Percentiles rank a stretch among this genome's conserved stretches.
These are phyloP conservation scores for Candida ipomoeae DNA, from an alignment of 805 yeast species.

Conservation along the genomic window DNA sequence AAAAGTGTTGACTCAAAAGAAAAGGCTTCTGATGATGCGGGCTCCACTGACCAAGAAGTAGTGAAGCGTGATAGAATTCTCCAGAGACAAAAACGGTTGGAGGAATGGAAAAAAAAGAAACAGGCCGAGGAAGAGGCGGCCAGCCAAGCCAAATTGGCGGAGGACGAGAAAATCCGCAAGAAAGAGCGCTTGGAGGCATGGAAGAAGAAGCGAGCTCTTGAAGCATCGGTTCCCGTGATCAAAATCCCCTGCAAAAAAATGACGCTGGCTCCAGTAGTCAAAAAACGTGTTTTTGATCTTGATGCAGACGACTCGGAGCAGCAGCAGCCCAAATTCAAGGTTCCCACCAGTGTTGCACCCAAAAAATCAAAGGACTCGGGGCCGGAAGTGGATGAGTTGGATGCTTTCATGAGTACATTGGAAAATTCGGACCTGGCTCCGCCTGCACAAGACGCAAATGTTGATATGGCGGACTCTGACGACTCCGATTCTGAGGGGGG, in stretches of 20 bases:
- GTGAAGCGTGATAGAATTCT: constrained; percentile 9
- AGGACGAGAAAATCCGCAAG: constrained; percentile 14
- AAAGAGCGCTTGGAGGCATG: constrained; percentile 46
- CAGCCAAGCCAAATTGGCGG: background rate
- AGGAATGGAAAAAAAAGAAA: constrained; percentile 20
- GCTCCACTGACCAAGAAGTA: background rate
- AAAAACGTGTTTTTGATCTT: constrained; percentile 16
- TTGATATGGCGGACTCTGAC: constrained; percentile 16
- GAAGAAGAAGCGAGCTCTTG: constrained; percentile 39
- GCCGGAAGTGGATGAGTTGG: constrained; percentile 24
- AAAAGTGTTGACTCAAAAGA: no score
- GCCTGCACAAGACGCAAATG: background rate
- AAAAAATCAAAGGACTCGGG: background rate
- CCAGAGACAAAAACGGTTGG: constrained; percentile 15
- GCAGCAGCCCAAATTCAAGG: constrained; percentile 18
- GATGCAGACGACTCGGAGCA: constrained; percentile 25
- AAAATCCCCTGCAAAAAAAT: background rate
- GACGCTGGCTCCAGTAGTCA: background rate
- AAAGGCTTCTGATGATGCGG: background rate
- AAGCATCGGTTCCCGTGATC: constrained; percentile 9
- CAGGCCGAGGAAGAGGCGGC: constrained; percentile 9
- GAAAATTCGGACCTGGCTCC: background rate
- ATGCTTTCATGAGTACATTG: constrained; percentile 17
- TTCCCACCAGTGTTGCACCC: constrained; percentile 13
- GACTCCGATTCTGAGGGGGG: constrained; percentile 20